These are phyloP conservation scores for Malus sieversii DNA, from an alignment of 306 rosid species.

Conservation along the genomic window DNA sequence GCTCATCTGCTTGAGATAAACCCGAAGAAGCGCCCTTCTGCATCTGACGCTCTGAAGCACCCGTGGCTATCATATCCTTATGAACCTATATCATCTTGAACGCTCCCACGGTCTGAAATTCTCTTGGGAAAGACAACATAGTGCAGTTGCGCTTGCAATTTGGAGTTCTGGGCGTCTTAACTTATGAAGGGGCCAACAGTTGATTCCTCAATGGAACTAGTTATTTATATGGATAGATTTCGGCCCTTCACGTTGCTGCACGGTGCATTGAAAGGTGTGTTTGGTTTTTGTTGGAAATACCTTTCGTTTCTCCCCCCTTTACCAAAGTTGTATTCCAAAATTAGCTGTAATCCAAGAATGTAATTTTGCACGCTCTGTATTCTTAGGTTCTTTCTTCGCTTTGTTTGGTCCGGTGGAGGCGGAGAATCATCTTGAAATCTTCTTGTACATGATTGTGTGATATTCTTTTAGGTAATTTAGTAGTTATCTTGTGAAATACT, in stretches of 20 bases:
- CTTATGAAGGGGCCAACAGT: constrained; percentile 26
- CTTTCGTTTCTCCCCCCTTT: constrained; percentile 22
- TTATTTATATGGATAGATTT: constrained; percentile 35
- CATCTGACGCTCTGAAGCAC: constrained; percentile 84
- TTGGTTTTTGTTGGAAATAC: constrained; percentile 40
- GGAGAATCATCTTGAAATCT: constrained; percentile 25
- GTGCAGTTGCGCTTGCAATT: constrained; percentile 23
- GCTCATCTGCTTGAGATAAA: constrained; percentile 78
- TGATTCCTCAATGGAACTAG: constrained; percentile 23
- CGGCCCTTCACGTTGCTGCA: constrained; percentile 34
- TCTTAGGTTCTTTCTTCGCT: constrained; percentile 41
- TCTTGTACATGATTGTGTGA: constrained; percentile 74
- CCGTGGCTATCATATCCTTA: constrained; percentile 97
- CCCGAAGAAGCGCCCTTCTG: constrained; percentile 97
- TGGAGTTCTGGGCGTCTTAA: constrained; percentile 21
- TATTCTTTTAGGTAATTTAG: constrained; percentile 70
- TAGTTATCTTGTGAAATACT: constrained; percentile 36
- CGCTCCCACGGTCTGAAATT: background rate
- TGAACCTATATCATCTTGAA: constrained; percentile 91
- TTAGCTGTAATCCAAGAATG: constrained; percentile 43
- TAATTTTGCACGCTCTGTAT: constrained; percentile 50
- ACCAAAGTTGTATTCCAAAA: constrained; percentile 39
- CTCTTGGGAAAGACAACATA: constrained; percentile 5
- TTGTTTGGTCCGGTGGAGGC: constrained; percentile 35
- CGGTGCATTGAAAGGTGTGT: constrained; percentile 41